Percentiles rank a stretch among this genome's conserved stretches.
These are phyloP conservation scores for Kodamaea jinghongensis DNA, from an alignment of 805 yeast species.

Conservation along the genomic window DNA sequence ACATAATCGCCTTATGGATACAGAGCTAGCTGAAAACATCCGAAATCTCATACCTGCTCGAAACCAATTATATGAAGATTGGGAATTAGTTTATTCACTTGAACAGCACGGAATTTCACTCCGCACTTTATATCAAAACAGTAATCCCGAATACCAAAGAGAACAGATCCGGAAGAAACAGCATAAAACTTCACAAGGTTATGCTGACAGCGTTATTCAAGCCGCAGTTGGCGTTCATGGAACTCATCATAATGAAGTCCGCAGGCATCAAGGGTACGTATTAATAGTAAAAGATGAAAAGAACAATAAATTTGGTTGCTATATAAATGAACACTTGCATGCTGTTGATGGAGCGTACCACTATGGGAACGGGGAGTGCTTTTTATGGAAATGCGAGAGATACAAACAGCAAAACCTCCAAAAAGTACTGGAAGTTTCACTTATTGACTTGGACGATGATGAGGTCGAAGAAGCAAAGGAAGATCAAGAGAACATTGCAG, in stretches of 20 bases:
- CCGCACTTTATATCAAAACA: slow-evolving; percentile 65
- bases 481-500: background rate
- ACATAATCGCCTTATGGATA: slow-evolving; percentile 53
- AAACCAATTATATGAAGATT: slow-evolving; percentile 69
- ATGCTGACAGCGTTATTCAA: slow-evolving; percentile 31
- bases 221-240: slow-evolving; percentile 9
- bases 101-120: slow-evolving; percentile 92
- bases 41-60: slow-evolving; percentile 74
- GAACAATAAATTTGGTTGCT: slow-evolving; percentile 73
- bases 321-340: slow-evolving; percentile 66
- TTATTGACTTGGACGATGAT: background rate
- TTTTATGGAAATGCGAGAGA: slow-evolving; percentile 76
- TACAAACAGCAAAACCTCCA: slow-evolving; percentile 20
- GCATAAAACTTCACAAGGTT: slow-evolving; percentile 26
- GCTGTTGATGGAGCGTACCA: slow-evolving; percentile 72
- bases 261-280: slow-evolving; percentile 63
- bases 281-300: slow-evolving; percentile 65
- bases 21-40: slow-evolving; percentile 70
- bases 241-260: slow-evolving; percentile 12
- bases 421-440: background rate
- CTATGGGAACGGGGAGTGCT: slow-evolving; percentile 94
- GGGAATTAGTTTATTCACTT: slow-evolving; percentile 78
- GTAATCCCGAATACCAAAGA: slow-evolving; percentile 44
- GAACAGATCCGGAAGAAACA: slow-evolving; percentile 17
- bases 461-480: slow-evolving; percentile 2